Conservation (phyloP, 2,329 filamentous ascomycete species). For the Talaromyces sp. region DNA sequence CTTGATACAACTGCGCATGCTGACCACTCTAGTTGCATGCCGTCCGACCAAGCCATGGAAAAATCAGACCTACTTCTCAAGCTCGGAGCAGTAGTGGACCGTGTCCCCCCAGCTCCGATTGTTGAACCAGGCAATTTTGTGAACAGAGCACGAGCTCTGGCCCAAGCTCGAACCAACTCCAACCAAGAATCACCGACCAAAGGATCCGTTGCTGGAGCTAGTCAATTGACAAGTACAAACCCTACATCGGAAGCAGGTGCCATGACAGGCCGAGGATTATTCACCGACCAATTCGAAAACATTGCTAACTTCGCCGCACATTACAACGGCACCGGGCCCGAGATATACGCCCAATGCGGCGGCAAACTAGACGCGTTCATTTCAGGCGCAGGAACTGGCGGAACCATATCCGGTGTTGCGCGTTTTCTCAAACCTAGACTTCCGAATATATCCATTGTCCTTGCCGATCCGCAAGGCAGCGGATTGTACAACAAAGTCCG, state of each 20-base stretch:
- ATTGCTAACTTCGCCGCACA: conserved; percentile 85
- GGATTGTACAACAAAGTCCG: conserved; percentile 88
- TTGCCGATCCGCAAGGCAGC: conserved; percentile 91
- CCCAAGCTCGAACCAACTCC: conserved; percentile 62
- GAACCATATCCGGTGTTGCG: conserved; percentile 84
- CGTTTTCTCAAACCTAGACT: conserved; percentile 72
- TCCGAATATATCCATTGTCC: conserved; percentile 62
- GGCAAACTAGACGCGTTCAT: conserved; percentile 81
- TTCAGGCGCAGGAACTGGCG: conserved; percentile 88
- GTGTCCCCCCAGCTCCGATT: conserved; percentile 85
- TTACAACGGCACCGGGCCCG: conserved; percentile 75
- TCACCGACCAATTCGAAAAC: conserved; percentile 95
- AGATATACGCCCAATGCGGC: conserved; percentile 74
- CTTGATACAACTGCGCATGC: not conserved
- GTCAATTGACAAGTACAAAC: conserved; percentile 14
- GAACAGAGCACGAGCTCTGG: conserved; percentile 76
- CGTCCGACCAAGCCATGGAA: conserved; percentile 80
- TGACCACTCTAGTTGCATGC: conserved; percentile 66
- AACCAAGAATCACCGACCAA: conserved; percentile 14
- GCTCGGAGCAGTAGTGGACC: conserved; percentile 87
- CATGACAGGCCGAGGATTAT: conserved; percentile 73
- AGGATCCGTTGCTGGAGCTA: conserved; percentile 6
- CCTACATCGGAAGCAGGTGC: conserved; percentile 16
- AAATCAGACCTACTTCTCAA: conserved; percentile 86
- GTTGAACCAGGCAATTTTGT: conserved; percentile 93